Evolutionary conservation across 2,329 filamentous ascomycete species (phyloP).

Genomic region (Pyricularia pennisetigena): DNA sequence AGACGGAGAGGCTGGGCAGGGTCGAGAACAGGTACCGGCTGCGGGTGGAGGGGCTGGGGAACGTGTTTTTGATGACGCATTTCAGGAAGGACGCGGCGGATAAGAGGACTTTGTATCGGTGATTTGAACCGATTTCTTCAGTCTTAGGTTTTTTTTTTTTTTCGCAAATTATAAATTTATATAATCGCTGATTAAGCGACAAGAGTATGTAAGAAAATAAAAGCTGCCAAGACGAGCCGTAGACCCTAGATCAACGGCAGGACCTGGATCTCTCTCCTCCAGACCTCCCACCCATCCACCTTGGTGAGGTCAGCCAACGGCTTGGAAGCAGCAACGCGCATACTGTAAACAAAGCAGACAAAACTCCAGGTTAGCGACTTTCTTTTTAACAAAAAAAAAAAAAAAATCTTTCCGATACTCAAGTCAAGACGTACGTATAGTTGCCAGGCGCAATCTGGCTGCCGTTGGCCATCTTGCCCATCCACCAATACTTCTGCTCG

Average conservation of each 20-base stretch:
- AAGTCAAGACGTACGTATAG: too few relatives aligned
- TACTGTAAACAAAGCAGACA: conserved; percentile 13
- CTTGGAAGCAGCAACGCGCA: conserved; percentile 5
- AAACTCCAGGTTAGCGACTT: background rate
- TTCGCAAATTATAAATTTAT: background rate
- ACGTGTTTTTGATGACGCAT: conserved; percentile 3
- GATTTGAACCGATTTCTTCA: background rate
- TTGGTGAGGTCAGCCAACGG: conserved; percentile 6
- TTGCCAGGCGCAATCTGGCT: conserved; percentile 22
- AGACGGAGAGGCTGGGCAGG: conserved; percentile 11
- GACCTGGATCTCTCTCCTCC: background rate
- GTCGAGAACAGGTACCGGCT: background rate
- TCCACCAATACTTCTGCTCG: conserved; percentile 8
- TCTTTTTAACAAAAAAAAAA: too few relatives aligned
- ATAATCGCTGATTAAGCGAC: background rate
- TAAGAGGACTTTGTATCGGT: conserved; percentile 3
- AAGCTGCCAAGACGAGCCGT: too few relatives aligned
- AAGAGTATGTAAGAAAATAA: too few relatives aligned
- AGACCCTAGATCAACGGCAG: background rate
- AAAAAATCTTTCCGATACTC: too few relatives aligned
- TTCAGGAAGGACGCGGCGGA: conserved; percentile 4
- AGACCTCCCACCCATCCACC: conserved; percentile 7
- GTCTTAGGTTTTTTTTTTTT: too few relatives aligned
- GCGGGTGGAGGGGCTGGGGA: conserved; percentile 1
- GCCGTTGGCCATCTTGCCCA: conserved; percentile 14